Percentiles rank a stretch among this genome's conserved stretches.
These are phyloP conservation scores for Paramecium pentaurelia DNA, from an alignment of 73 alveolate genomes.

Conservation along the genomic window DNA sequence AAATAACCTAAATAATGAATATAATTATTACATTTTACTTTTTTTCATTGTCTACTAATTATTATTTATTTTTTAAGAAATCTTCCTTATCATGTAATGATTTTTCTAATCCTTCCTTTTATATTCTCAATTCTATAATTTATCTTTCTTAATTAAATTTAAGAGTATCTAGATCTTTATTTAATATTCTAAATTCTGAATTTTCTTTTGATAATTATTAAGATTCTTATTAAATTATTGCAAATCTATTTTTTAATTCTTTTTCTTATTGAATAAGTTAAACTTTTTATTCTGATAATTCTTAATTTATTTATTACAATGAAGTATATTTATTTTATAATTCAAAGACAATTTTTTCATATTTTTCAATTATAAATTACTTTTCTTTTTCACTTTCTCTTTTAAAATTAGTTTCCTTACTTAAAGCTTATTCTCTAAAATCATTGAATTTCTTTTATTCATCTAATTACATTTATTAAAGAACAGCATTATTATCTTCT, in stretches of 20 bases:
- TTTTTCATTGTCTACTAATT: conserved; percentile 41
- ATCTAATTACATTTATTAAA: background rate
- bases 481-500: background rate
- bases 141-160: conserved; percentile 52
- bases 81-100: conserved; percentile 27
- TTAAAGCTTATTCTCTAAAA: conserved; percentile 36
- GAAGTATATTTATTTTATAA: conserved; percentile 6
- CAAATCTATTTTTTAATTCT: conserved; percentile 13
- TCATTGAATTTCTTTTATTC: conserved; percentile 49
- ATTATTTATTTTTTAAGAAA: conserved; percentile 18
- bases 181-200: conserved; percentile 9
- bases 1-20: background rate
- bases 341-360: conserved; percentile 45
- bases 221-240: background rate
- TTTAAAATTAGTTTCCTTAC: conserved; percentile 36
- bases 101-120: conserved; percentile 57
- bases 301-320: background rate
- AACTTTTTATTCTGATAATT: background rate
- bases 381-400: conserved; percentile 51
- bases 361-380: conserved; percentile 32
- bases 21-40: background rate
- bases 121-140: conserved; percentile 34
- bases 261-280: conserved; percentile 2
- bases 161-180: conserved; percentile 45
- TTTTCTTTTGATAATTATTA: background rate